phyloP scores from a whole-genome alignment of 768 basidiomycete genomes.

The Panellus pusillus region DNA sequence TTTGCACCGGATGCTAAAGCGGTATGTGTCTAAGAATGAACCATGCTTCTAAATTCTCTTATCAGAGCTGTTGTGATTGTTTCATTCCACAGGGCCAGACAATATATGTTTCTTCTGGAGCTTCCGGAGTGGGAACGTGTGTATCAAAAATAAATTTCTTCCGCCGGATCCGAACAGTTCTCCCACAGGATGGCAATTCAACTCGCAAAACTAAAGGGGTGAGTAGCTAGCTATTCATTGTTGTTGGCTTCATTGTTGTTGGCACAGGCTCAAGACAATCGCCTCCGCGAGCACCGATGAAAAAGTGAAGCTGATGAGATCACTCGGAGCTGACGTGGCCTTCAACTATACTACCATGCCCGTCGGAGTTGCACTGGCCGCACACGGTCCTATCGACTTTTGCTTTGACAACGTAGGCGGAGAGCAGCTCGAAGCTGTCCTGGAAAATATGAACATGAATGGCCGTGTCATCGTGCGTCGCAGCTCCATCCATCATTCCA shows the following conservation, averaged over 20 bases:
- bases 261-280: conserved; percentile 49
- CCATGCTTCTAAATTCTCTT: too few species aligned
- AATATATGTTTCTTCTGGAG: conserved; percentile 25
- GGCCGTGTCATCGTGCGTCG: conserved; percentile 43
- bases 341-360: conserved; percentile 63
- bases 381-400: conserved; percentile 46
- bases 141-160: not conserved
- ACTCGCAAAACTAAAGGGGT: conserved; percentile 36
- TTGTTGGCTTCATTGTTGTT: not conserved
- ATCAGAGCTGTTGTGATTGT: too few species aligned
- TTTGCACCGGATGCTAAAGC: conserved; percentile 10
- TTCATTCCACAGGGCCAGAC: conserved; percentile 23
- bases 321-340: conserved; percentile 52
- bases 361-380: conserved; percentile 42
- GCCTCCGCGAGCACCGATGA: conserved; percentile 61
- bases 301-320: conserved; percentile 53
- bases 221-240: not conserved
- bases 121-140: conserved; percentile 25
- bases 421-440: conserved; percentile 35
- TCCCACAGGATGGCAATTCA: conserved; percentile 32
- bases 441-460: conserved; percentile 34
- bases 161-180: not conserved
- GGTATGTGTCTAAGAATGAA: not conserved
- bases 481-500: not conserved
- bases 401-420: conserved; percentile 48